These are phyloP conservation scores for Eremothecium gossypii DNA, from an alignment of 1,139 yeast genomes.

Conservation along the genomic window DNA sequence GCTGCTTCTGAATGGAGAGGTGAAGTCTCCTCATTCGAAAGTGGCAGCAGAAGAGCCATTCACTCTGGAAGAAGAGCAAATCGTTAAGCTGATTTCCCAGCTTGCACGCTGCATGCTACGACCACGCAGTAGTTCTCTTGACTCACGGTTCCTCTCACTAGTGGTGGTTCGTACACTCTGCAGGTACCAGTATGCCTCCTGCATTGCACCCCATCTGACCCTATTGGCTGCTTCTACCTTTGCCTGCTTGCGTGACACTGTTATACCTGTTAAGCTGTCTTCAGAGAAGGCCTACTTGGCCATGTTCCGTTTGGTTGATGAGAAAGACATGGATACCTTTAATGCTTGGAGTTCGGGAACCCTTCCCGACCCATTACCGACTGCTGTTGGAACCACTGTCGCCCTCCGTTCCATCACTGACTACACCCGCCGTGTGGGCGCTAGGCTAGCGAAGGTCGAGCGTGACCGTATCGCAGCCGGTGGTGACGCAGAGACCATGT, in stretches of 20 bases:
- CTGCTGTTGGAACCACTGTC: constrained; percentile 41
- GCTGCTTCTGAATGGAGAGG: constrained; percentile 43
- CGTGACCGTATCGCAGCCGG: constrained; percentile 83
- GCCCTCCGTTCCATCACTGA: constrained; percentile 74
- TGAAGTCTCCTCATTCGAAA: constrained; percentile 34
- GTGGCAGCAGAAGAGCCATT: constrained; percentile 28
- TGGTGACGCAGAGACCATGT: constrained; percentile 81
- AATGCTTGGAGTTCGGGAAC: constrained; percentile 46
- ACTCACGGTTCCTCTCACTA: constrained; percentile 70
- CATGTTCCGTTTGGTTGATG: constrained; percentile 63
- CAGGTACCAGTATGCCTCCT: constrained; percentile 43
- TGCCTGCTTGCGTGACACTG: constrained; percentile 70
- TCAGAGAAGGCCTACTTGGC: constrained; percentile 87
- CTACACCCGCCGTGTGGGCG: constrained; percentile 80
- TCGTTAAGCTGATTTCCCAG: constrained; percentile 37
- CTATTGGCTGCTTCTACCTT: constrained; percentile 65
- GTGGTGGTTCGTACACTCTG: constrained; percentile 71
- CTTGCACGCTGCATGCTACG: constrained; percentile 41
- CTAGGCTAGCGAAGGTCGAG: constrained; percentile 74
- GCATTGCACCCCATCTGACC: constrained; percentile 46
- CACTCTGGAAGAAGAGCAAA: constrained; percentile 34
- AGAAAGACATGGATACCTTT: constrained; percentile 48
- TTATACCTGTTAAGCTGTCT: constrained; percentile 87
- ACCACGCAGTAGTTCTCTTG: constrained; percentile 59
- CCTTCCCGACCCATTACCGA: constrained; percentile 27